Evolutionary conservation across 371 early-diverging fungal species (phyloP).

Genomic region (Actinomucor elegans): DNA sequence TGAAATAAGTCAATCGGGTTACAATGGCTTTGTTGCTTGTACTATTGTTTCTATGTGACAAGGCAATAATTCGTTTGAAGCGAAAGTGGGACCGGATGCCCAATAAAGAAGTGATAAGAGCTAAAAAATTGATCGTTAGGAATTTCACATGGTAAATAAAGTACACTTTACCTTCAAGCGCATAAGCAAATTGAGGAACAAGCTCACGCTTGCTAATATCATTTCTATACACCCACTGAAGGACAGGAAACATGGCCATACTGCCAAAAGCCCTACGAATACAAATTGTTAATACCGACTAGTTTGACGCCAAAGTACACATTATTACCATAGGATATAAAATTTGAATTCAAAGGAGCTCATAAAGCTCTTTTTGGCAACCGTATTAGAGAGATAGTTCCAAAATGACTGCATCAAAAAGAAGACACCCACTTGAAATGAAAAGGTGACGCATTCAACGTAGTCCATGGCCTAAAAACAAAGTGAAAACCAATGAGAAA

Average conservation of each 20-base stretch:
- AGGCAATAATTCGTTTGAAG: conserved; percentile 27
- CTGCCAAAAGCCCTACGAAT: conserved; percentile 29
- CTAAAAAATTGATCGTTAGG: conserved; percentile 2
- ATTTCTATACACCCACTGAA: conserved; percentile 33
- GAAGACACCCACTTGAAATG: conserved; percentile 33
- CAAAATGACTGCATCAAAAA: conserved; percentile 47
- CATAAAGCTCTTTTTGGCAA: conserved; percentile 42
- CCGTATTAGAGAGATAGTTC: conserved; percentile 42
- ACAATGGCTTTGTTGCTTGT: conserved; percentile 6
- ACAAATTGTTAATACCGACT: too few relatives aligned
- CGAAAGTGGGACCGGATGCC: conserved; percentile 38
- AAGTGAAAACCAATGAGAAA: background rate
- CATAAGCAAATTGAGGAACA: conserved; percentile 40
- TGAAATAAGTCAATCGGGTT: conserved; percentile 32
- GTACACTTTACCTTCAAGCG: conserved; percentile 27
- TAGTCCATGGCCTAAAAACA: conserved; percentile 29
- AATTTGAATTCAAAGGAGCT: conserved; percentile 40
- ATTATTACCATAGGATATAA: conserved; percentile 42
- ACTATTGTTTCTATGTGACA: conserved; percentile 13
- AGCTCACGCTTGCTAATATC: conserved; percentile 27
- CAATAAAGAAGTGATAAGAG: conserved; percentile 21
- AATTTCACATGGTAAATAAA: background rate
- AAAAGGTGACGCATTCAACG: conserved; percentile 38
- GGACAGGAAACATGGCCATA: conserved; percentile 36
- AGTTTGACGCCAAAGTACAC: background rate